phyloP scores from a whole-genome alignment of 176 grass and related monocot genomes.

The Rhipidocladum racemiflorum region DNA sequence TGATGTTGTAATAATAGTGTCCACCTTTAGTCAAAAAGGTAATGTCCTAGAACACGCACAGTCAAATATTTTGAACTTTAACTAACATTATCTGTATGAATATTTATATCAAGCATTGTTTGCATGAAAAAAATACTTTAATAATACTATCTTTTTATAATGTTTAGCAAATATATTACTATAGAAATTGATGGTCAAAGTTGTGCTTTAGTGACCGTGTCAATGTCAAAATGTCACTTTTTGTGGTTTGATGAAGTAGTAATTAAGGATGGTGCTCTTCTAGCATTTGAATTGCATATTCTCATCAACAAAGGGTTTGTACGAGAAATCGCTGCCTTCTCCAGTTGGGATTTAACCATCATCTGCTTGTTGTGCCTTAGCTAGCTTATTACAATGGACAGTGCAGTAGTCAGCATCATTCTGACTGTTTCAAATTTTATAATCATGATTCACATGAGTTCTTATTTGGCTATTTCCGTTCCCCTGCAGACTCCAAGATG shows the following conservation, averaged over 20 bases:
- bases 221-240: not conserved
- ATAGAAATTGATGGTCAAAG: not conserved
- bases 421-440: not conserved
- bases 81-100: not conserved
- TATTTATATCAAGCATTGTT: not conserved
- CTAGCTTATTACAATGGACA: slow-evolving; percentile 8
- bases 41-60: not conserved
- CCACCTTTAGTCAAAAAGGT: not conserved
- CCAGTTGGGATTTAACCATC: not conserved
- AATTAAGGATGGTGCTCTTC: not conserved
- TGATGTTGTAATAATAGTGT: not conserved
- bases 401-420: not conserved
- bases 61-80: not conserved
- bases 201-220: not conserved
- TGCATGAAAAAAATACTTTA: not conserved
- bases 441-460: not conserved
- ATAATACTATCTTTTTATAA: not conserved
- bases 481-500: slow-evolving; percentile 66
- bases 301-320: not conserved
- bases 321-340: not conserved
- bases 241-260: not conserved
- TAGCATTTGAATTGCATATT: not conserved
- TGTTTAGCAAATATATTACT: not conserved
- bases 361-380: not conserved
- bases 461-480: slow-evolving; percentile 10